phyloP scores from a whole-genome alignment of 495 filamentous ascomycete genomes.

The Penicillium manginii region DNA sequence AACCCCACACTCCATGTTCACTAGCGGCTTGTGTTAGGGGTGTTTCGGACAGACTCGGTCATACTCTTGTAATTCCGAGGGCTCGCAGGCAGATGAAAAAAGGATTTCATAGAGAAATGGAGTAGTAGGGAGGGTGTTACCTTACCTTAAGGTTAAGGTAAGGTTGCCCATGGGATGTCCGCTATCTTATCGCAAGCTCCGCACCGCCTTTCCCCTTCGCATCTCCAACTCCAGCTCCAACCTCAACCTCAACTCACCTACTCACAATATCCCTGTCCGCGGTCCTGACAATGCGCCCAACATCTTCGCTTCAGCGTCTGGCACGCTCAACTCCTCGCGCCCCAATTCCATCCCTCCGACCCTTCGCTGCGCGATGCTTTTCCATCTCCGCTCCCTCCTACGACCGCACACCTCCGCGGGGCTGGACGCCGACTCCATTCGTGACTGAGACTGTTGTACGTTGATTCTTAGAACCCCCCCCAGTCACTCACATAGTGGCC shows the following conservation, averaged over 20 bases:
- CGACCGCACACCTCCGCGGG: conserved; percentile 49
- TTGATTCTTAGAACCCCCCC: conserved; percentile 5
- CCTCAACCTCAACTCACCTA: not conserved
- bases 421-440: conserved; percentile 69
- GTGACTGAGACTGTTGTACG: conserved; percentile 83
- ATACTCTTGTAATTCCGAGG: no score
- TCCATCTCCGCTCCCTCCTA: conserved; percentile 36
- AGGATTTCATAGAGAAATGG: no score
- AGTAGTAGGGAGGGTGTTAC: no score
- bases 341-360: conserved; percentile 9
- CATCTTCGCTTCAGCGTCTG: conserved; percentile 31
- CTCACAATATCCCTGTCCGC: conserved; percentile 12
- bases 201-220: conserved; percentile 4
- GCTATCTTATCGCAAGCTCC: conserved; percentile 6
- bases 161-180: no score
- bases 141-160: not conserved
- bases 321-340: conserved; percentile 26
- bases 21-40: no score
- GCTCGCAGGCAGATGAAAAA: no score
- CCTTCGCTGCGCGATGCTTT: conserved; percentile 31
- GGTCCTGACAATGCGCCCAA: conserved; percentile 23
- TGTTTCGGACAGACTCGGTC: no score
- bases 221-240: conserved; percentile 2
- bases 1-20: no score
- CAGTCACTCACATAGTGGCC: not conserved